These are phyloP conservation scores for Babesia sp. DNA, from an alignment of 169 alveolate genomes.

Conservation along the genomic window DNA sequence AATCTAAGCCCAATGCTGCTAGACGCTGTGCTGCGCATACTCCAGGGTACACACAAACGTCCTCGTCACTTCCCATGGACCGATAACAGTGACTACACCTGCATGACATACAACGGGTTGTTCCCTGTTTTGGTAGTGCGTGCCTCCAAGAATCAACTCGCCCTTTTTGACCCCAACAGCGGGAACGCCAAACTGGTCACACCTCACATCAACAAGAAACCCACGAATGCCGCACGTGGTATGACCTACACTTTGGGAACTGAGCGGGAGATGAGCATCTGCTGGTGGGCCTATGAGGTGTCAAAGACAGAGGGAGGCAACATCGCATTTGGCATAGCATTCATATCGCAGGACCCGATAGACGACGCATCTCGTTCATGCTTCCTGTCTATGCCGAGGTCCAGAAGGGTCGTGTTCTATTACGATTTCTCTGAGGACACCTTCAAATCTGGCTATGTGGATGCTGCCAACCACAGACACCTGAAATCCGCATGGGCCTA, in stretches of 20 bases:
- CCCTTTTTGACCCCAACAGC: constrained; percentile 41
- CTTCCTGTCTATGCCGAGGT: constrained; percentile 31
- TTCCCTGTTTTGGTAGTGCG: constrained; percentile 59
- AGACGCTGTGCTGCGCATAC: constrained; percentile 53
- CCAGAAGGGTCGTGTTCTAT: constrained; percentile 40
- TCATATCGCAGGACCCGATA: constrained; percentile 41
- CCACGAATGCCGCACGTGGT: neutral
- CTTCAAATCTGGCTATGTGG: constrained; percentile 60
- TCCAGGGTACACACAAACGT: constrained; percentile 13
- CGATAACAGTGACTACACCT: constrained; percentile 48
- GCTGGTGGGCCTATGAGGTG: constrained; percentile 61
- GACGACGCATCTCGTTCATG: constrained; percentile 45
- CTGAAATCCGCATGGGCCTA: constrained; percentile 51
- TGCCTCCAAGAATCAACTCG: constrained; percentile 30
- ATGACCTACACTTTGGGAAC: constrained; percentile 28
- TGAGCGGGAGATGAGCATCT: constrained; percentile 47
- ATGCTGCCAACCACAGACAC: constrained; percentile 11
- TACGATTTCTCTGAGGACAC: constrained; percentile 50
- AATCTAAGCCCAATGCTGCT: constrained; percentile 47
- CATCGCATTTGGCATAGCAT: constrained; percentile 46
- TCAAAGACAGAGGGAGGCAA: constrained; percentile 50
- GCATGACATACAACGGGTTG: constrained; percentile 50
- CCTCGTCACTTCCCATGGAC: constrained; percentile 62
- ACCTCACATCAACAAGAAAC: constrained; percentile 19
- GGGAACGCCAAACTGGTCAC: constrained; percentile 53